phyloP scores from a whole-genome alignment of 768 basidiomycete genomes.

The Pleurotus tuber-regium region DNA sequence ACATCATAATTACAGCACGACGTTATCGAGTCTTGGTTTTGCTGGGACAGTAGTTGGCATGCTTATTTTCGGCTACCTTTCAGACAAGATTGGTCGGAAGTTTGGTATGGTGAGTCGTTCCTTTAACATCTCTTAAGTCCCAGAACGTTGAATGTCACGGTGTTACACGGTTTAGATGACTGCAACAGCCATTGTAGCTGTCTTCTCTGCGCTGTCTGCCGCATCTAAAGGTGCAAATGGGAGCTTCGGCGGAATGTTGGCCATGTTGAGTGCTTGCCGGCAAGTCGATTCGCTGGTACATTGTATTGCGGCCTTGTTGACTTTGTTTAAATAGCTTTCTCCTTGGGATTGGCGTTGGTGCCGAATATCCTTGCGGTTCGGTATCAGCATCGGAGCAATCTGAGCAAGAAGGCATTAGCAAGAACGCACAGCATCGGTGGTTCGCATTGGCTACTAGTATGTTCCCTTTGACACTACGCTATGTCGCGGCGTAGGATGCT shows the following conservation, averaged over 20 bases:
- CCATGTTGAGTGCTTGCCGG: constrained; percentile 81
- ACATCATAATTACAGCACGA: constrained; percentile 56
- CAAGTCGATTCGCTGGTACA: constrained; percentile 31
- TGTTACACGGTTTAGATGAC: constrained; percentile 53
- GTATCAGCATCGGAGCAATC: constrained; percentile 89
- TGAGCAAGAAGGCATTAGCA: constrained; percentile 75
- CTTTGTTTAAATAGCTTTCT: constrained; percentile 84
- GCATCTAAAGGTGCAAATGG: constrained; percentile 78
- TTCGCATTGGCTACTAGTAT: constrained; percentile 87
- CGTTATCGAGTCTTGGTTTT: constrained; percentile 70
- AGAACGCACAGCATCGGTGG: constrained; percentile 82
- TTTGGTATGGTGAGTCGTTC: constrained; percentile 77
- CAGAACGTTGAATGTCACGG: neutral
- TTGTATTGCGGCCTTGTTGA: too few species aligned
- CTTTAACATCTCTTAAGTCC: neutral
- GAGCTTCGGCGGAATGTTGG: constrained; percentile 65
- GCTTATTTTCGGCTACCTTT: constrained; percentile 58
- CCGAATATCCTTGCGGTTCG: constrained; percentile 88
- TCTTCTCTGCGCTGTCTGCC: constrained; percentile 83
- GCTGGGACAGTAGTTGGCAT: constrained; percentile 88
- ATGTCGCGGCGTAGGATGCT: neutral
- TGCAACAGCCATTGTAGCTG: constrained; percentile 77
- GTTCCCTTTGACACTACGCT: constrained; percentile 19
- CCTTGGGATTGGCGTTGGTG: constrained; percentile 85
- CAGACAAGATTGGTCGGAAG: constrained; percentile 85